Evolutionary conservation across 805 yeast genomes (phyloP).

Genomic region (Nakazawaea pomicola): DNA sequence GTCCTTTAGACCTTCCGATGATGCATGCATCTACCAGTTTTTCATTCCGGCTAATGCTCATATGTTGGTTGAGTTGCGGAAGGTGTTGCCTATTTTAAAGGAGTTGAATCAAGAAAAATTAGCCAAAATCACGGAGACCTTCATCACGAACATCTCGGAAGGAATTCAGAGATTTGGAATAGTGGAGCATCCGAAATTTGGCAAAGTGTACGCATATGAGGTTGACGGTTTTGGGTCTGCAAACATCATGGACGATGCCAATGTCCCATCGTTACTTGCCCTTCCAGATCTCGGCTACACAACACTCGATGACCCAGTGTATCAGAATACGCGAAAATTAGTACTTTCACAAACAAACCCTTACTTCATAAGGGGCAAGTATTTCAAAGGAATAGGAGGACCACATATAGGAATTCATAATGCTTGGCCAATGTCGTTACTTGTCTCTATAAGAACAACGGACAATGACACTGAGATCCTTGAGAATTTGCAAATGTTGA

Average conservation of each 20-base stretch:
- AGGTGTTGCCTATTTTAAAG: constrained; percentile 25
- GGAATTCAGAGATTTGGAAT: constrained; percentile 65
- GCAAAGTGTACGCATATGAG: constrained; percentile 82
- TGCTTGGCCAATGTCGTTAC: constrained; percentile 92
- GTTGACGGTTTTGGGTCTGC: constrained; percentile 82
- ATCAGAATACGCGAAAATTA: constrained; percentile 78
- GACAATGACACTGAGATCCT: constrained; percentile 66
- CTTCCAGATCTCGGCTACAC: constrained; percentile 76
- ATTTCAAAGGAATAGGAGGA: constrained; percentile 80
- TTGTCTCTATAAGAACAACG: constrained; percentile 69
- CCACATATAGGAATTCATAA: constrained; percentile 79
- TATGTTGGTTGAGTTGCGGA: constrained; percentile 56
- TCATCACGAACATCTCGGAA: constrained; percentile 37
- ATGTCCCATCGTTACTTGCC: constrained; percentile 75
- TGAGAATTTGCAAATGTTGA: constrained; percentile 41
- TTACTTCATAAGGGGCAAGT: constrained; percentile 57
- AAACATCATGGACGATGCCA: constrained; percentile 85
- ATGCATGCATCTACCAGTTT: constrained; percentile 73
- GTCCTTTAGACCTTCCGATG: constrained; percentile 87
- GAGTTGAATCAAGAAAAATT: constrained; percentile 15
- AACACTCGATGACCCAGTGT: constrained; percentile 45
- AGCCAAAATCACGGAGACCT: constrained; percentile 25
- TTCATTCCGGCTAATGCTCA: constrained; percentile 87
- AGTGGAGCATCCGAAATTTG: constrained; percentile 62
- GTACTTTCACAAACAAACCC: constrained; percentile 66